These are phyloP conservation scores for Pascua sp. DNA, from an alignment of 1,284 basidiomycete genomes.

Conservation along the genomic window DNA sequence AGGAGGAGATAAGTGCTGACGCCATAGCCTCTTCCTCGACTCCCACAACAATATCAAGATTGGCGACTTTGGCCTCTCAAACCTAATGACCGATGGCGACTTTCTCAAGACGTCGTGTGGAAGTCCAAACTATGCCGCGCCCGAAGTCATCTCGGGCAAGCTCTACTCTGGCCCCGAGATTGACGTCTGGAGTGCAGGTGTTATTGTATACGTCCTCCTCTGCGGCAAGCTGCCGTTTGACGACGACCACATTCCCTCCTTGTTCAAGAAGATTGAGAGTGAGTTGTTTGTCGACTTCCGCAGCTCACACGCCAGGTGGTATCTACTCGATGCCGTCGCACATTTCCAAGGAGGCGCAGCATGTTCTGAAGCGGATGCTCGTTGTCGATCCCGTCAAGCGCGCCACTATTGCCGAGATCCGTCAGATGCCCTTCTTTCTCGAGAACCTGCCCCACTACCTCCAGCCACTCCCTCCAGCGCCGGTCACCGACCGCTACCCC, in stretches of 20 bases:
- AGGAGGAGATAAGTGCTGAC: too few relatives aligned
- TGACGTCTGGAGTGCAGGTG: conserved; percentile 95
- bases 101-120: conserved; percentile 93
- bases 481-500: conserved; percentile 52
- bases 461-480: conserved; percentile 73
- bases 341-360: conserved; percentile 70
- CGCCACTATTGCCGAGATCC: conserved; percentile 84
- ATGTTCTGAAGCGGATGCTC: conserved; percentile 80
- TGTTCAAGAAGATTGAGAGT: conserved; percentile 93
- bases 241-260: conserved; percentile 84
- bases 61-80: conserved; percentile 90
- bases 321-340: conserved; percentile 75
- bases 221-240: conserved; percentile 90
- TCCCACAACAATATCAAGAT: conserved; percentile 71
- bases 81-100: conserved; percentile 90
- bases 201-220: conserved; percentile 92
- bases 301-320: conserved; percentile 53
- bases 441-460: conserved; percentile 82
- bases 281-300: conserved; percentile 40
- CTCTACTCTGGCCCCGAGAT: conserved; percentile 93
- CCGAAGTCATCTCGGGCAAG: conserved; percentile 88
- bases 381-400: conserved; percentile 88
- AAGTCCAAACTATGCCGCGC: conserved; percentile 93
- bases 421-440: conserved; percentile 82
- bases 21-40: conserved; percentile 52